Conservation (phyloP, 148 eudicot genomes). For the Diospyros kaki region DNA sequence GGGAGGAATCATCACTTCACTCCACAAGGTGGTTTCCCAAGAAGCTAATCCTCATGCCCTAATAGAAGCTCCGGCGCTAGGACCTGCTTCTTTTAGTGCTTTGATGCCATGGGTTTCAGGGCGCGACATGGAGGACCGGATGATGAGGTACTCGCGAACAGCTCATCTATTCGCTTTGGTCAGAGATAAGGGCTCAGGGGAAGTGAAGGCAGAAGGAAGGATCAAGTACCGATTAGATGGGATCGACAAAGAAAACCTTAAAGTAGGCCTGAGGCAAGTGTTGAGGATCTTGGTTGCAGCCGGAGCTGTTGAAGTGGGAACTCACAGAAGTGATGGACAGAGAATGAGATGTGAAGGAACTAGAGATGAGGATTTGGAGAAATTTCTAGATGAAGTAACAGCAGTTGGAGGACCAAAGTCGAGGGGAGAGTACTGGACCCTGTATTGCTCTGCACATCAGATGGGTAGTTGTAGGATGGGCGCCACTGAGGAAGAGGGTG, state of each 20-base stretch:
- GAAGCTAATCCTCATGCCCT: slow-evolving; percentile 40
- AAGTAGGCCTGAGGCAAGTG: slow-evolving; percentile 49
- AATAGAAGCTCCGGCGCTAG: slow-evolving; percentile 52
- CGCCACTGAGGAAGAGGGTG: slow-evolving; percentile 52
- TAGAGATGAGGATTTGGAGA: slow-evolving; percentile 53
- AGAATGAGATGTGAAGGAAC: slow-evolving; percentile 53
- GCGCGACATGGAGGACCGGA: slow-evolving; percentile 54
- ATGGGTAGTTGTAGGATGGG: slow-evolving; percentile 95
- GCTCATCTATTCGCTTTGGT: slow-evolving; percentile 52
- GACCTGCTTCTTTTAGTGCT: slow-evolving; percentile 49
- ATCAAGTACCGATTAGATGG: slow-evolving; percentile 39
- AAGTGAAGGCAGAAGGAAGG: slow-evolving; percentile 45
- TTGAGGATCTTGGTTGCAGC: slow-evolving; percentile 68
- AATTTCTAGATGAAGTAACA: slow-evolving; percentile 60
- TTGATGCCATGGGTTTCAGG: slow-evolving; percentile 84
- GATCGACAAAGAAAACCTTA: slow-evolving; percentile 57
- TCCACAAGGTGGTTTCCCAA: slow-evolving; percentile 65
- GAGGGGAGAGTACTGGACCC: slow-evolving; percentile 47
- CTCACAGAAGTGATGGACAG: slow-evolving; percentile 85
- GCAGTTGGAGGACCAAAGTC: slow-evolving; percentile 62
- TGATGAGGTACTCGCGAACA: slow-evolving; percentile 64
- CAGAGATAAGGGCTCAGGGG: slow-evolving; percentile 62
- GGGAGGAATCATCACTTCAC: slow-evolving; percentile 80
- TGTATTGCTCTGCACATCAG: slow-evolving; percentile 80
- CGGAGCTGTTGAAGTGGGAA: slow-evolving; percentile 87